These are phyloP conservation scores for Saururus chinensis DNA, from an alignment of 164 flowering plant genomes.

Conservation along the genomic window DNA sequence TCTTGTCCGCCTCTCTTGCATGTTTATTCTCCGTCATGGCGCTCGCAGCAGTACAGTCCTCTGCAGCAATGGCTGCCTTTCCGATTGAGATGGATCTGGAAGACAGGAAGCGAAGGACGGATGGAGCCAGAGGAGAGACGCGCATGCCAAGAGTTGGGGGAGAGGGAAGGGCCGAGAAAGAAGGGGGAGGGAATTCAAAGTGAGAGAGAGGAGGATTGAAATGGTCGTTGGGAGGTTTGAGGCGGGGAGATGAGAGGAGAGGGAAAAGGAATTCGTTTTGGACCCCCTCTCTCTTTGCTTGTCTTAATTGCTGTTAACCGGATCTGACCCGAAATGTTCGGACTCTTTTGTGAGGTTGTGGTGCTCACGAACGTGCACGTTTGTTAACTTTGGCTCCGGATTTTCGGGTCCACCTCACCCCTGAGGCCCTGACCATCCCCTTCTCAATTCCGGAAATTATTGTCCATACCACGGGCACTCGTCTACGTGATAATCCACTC, in stretches of 20 bases:
- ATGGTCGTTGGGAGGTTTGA: conserved; percentile 8
- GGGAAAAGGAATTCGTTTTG: not conserved
- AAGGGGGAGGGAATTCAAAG: not conserved
- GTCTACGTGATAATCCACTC: too few species aligned
- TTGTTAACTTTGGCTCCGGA: not conserved
- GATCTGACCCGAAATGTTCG: conserved; percentile 2
- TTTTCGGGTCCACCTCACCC: not conserved
- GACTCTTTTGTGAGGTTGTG: not conserved
- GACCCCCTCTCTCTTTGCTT: not conserved
- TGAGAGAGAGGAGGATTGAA: conserved; percentile 7
- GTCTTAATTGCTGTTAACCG: not conserved
- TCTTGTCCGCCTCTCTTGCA: not conserved
- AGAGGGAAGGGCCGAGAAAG: not conserved
- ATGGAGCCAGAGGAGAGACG: not conserved
- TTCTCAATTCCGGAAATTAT: too few species aligned
- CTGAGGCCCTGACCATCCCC: too few species aligned
- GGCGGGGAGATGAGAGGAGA: too few species aligned
- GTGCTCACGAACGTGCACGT: not conserved
- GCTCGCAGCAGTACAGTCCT: not conserved
- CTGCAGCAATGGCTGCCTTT: not conserved
- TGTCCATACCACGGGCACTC: too few species aligned
- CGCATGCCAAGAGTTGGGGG: not conserved
- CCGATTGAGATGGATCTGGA: not conserved
- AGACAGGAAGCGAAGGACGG: conserved; percentile 6
- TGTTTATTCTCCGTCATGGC: not conserved